These are phyloP conservation scores for Podospora appendiculata DNA, from an alignment of 495 filamentous ascomycete genomes.

Conservation along the genomic window DNA sequence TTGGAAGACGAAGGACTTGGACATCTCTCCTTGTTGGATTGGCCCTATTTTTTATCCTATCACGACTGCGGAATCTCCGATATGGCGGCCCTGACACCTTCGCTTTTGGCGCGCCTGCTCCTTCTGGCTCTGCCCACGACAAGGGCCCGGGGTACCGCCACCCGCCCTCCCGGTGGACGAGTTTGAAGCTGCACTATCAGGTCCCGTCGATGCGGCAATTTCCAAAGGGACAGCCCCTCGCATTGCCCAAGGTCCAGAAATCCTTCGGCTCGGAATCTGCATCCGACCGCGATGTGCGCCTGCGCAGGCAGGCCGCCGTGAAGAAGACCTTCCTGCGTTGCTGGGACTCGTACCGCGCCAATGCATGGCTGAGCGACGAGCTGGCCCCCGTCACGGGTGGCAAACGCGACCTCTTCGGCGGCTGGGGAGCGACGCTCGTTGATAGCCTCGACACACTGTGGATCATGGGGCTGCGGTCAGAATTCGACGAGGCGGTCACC, in stretches of 20 bases:
- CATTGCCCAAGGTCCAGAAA: conserved; percentile 67
- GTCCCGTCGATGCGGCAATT: conserved; percentile 57
- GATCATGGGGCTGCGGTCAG: conserved; percentile 89
- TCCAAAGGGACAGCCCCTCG: conserved; percentile 56
- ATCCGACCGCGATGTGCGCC: conserved; percentile 31
- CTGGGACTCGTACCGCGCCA: conserved; percentile 68
- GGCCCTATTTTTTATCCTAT: no score
- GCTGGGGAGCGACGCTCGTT: conserved; percentile 89
- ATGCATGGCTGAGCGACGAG: conserved; percentile 77
- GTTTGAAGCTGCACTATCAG: conserved; percentile 47
- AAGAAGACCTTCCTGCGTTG: conserved; percentile 63
- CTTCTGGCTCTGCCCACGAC: neutral
- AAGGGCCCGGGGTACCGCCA: neutral
- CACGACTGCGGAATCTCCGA: no score
- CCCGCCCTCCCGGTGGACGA: conserved; percentile 4
- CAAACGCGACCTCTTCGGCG: conserved; percentile 67
- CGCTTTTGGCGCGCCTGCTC: neutral
- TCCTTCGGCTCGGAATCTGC: conserved; percentile 23
- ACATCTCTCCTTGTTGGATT: no score
- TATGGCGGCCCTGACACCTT: no score
- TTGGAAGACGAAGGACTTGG: no score
- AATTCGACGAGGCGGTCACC: conserved; percentile 80
- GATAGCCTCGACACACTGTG: conserved; percentile 88
- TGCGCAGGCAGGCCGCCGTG: conserved; percentile 37
- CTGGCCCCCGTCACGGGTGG: conserved; percentile 53